Base-by-base conservation (phyloP, 208 protist genomes). In the Herpetomonas samuelpessoai region DNA sequence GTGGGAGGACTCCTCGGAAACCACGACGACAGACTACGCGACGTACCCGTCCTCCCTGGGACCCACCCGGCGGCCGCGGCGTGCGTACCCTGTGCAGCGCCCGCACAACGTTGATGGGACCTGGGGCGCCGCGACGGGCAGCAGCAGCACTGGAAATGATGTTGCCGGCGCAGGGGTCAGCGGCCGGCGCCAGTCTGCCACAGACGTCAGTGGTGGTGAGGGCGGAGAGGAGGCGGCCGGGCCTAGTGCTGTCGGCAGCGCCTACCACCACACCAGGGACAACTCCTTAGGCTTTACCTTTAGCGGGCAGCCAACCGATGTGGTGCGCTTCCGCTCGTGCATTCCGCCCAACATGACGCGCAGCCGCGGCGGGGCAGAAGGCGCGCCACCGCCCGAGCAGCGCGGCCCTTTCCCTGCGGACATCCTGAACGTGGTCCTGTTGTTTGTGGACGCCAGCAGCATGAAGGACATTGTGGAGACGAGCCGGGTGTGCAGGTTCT, bases 321-420 rank as follows among this genome's bases (percentile, higher is more conserved):
- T 95, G 18, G 71, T 86, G 47, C 74, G 63, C 39, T 92, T 95
- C 62, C 74, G 78, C 45, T 88, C 84, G 1, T 95, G 88, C 62
- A 91, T 92, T 35, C 68, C 83, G 9, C 65, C 76, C 4, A 70
- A 77, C 30, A 50, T 57, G 25, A 56, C 31, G 0, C 65, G 67
- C 28, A 21, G 62, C 25, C 62, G 22, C 38, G 29, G 28, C 24
- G 53, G 50, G 4, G 58, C 41, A n/a, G 26, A 27, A 0, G 62
- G 56, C 22, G 44, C 61, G 44, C 54, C 44, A 25, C 67, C 73
- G 25, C 81, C 86, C 28, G 56, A 60, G 71, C 76, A 87, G 52
- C 76, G 39, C 10, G 88, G 85, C 2, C 88, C 88, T 0, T 95
- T 91, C 62, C 71, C 59, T 28, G 88, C 71, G 3, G 83, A 92